Evolutionary conservation across 2,329 filamentous ascomycete genomes (phyloP).

Genomic region (Fusarium burgessii): DNA sequence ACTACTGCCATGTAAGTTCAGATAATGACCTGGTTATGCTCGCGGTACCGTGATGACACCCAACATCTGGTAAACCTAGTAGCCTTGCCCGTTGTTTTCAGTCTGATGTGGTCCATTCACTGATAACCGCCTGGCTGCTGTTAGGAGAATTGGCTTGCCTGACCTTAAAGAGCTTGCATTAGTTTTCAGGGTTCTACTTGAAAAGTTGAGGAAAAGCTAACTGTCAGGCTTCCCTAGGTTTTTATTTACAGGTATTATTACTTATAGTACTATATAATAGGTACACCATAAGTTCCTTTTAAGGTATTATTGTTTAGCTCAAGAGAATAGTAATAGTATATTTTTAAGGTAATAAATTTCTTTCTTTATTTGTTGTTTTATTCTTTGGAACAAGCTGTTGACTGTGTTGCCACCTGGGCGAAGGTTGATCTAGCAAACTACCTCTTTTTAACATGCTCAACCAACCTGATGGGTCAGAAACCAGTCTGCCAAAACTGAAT

Average conservation of each 20-base stretch:
- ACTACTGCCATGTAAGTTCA: slow-evolving; percentile 32
- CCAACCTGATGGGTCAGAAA: slow-evolving; percentile 16
- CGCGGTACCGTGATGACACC: slow-evolving; percentile 50
- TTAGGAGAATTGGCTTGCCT: slow-evolving; percentile 47
- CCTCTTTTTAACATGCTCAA: slow-evolving; percentile 13
- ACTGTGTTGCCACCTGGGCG: slow-evolving; percentile 19
- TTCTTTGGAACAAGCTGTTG: background rate
- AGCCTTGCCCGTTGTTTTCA: slow-evolving; percentile 48
- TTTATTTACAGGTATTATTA: background rate
- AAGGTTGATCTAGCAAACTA: background rate
- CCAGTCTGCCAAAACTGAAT: slow-evolving; percentile 31
- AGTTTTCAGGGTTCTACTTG: background rate
- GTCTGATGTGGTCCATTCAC: slow-evolving; percentile 5
- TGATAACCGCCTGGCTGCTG: slow-evolving; percentile 45
- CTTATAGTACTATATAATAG: background rate
- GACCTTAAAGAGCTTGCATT: slow-evolving; percentile 24
- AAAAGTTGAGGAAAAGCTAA: slow-evolving; percentile 27
- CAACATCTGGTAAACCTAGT: slow-evolving; percentile 59
- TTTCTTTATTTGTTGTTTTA: background rate
- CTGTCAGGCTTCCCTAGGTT: slow-evolving; percentile 8
- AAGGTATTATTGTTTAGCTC: too few relatives aligned
- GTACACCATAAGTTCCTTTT: too few relatives aligned
- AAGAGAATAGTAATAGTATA: background rate
- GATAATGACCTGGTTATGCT: slow-evolving; percentile 3
- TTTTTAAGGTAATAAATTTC: background rate